Conservation (phyloP, 176 grass and related monocot species). For the Stipa capillata region DNA sequence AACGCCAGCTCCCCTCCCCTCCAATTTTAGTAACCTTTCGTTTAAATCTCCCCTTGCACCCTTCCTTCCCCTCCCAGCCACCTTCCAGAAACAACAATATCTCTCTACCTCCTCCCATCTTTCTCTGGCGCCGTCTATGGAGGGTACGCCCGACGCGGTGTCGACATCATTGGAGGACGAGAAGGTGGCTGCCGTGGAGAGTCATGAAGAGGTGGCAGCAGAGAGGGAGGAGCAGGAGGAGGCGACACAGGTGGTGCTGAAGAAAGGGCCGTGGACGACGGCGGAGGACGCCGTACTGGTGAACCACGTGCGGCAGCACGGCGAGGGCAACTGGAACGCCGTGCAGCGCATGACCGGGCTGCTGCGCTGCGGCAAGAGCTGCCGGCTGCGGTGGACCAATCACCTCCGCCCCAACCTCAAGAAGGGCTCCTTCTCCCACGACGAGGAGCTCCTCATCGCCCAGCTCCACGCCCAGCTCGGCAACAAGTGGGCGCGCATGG, state of each 20-base stretch:
- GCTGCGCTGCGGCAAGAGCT: conserved; percentile 78
- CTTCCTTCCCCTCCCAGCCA: background rate
- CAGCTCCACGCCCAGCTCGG: conserved; percentile 59
- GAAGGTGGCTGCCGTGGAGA: background rate
- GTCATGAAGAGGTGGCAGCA: background rate
- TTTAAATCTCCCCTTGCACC: conserved; percentile 8
- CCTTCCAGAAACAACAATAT: background rate
- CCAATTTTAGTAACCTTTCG: conserved; percentile 26
- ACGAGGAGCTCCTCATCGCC: conserved; percentile 57
- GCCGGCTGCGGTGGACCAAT: conserved; percentile 76
- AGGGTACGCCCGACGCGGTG: background rate
- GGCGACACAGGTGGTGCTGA: conserved; percentile 14
- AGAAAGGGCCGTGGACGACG: conserved; percentile 64
- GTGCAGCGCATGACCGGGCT: conserved; percentile 49
- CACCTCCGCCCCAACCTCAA: conserved; percentile 84
- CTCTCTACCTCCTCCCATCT: background rate
- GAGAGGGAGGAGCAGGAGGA: background rate
- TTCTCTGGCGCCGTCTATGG: conserved; percentile 11
- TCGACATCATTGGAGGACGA: background rate
- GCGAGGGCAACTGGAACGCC: conserved; percentile 69
- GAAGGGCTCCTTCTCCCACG: conserved; percentile 65
- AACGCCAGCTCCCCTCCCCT: conserved; percentile 25
- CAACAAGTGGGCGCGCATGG: conserved; percentile 81
- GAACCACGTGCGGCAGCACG: conserved; percentile 45
- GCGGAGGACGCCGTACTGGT: conserved; percentile 47